Evolutionary conservation across 2,329 filamentous ascomycete genomes (phyloP), one percentile per base, ranked within the genome.

Genomic region (Calonectria fujianensis): DNA sequence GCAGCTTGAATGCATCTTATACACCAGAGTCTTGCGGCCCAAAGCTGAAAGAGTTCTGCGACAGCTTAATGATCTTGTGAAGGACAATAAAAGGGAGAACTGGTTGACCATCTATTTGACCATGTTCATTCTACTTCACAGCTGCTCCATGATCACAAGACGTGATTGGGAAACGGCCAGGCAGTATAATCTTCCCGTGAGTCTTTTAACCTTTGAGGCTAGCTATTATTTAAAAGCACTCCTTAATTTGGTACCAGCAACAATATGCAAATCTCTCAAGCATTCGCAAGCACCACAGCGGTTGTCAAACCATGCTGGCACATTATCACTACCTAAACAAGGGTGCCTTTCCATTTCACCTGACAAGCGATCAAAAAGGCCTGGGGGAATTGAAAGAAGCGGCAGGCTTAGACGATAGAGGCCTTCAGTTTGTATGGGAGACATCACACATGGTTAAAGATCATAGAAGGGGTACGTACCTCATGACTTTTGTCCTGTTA

Each of bases 111-210:
- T 54, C 11, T 54, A 54, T 32, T 54, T 54, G 51, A 54, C 51
- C 51, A 54, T 54, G 51, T 54, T 54, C 27, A 54, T 54, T 13
- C 18, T 54, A 13, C 31, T 54, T 8, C 51, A 54, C 27, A 54
- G 51, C 29, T 72, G 72, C 63, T 72, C 72, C 9, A 48, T 74
- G 72, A 69, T 52, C 11, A 51, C 70, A 2, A 37, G 70, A 7
- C 31, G 70, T n/a, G 41, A 73, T 14, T 24, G 18, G 57, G 68
- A 70, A 39, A 41, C 48, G 13, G 48, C 27, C 2, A 4, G 8
- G 18, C 51, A 54, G 51, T 54, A 32, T 8, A 29, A 24, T 6
- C 31, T 59, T 24, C 11, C 5, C 5, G 45, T 48, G 10, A 24
- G 45, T 48, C n/a, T 10, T 10, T 4, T n/a, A 2, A 3, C n/a